phyloP scores from a whole-genome alignment of 495 filamentous ascomycete species.

The Penicillium odoratum region DNA sequence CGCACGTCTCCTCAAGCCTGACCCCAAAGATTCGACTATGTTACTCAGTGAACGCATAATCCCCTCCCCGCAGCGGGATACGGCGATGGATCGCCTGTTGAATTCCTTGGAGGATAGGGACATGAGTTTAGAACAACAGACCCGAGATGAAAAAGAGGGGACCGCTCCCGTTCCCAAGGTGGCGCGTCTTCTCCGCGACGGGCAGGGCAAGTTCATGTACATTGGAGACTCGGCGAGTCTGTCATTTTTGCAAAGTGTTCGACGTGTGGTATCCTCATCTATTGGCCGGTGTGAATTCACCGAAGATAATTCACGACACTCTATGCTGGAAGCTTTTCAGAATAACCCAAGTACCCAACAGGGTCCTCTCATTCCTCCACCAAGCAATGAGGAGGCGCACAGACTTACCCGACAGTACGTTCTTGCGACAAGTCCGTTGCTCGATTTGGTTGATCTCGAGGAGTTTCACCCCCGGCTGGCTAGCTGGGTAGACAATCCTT shows the following conservation, averaged over 20 bases:
- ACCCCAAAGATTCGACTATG: conserved; percentile 37
- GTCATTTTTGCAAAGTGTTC: conserved; percentile 69
- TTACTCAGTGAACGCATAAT: conserved; percentile 40
- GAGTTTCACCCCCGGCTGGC: conserved; percentile 38
- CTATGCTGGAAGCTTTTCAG: conserved; percentile 61
- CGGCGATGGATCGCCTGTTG: conserved; percentile 42
- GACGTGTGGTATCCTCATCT: conserved; percentile 68
- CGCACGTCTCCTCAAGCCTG: conserved; percentile 39
- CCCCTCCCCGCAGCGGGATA: conserved; percentile 37
- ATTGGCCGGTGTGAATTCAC: conserved; percentile 68
- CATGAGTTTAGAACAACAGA: conserved; percentile 36
- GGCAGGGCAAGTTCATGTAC: conserved; percentile 60
- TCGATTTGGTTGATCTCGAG: conserved; percentile 41
- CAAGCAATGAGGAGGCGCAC: conserved; percentile 38
- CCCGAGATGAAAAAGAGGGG: conserved; percentile 40
- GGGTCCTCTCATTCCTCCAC: conserved; percentile 30
- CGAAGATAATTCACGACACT: conserved; percentile 65
- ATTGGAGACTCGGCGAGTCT: conserved; percentile 73
- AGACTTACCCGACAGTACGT: conserved; percentile 39
- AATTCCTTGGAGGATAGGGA: conserved; percentile 41
- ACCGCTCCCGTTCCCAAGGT: conserved; percentile 45
- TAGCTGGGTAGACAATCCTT: conserved; percentile 44
- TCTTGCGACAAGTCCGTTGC: conserved; percentile 41
- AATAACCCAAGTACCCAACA: conserved; percentile 38
- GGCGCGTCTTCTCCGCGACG: conserved; percentile 54